Base-by-base conservation (phyloP, 2,329 filamentous ascomycete species). In the Ophiocordyceps camponoti-saundersi region DNA sequence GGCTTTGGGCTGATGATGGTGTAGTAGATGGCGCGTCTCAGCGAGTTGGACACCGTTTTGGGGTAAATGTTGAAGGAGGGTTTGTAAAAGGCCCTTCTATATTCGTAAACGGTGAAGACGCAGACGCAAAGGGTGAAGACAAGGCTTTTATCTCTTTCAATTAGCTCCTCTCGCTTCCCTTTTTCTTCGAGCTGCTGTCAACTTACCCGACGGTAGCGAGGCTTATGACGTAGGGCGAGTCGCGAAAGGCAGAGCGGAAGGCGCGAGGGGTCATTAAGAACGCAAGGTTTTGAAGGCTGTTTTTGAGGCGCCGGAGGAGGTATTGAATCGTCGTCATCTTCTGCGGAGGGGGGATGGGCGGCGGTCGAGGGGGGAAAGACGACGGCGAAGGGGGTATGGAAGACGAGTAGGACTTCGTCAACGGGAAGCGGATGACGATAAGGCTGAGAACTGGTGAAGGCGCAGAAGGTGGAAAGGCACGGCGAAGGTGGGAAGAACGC, bases 21-120 rank as follows among this genome's bases (percentile, higher is more conserved):
- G 64, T 86, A 94, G 66, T 90, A 95, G 23, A 96, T 68, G 0
- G 88, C 92, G 53, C 80, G 77, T 30, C 92, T 85, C 44, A 98
- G 71, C 50, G 85, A 79, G 56, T 83, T 80, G 11, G 84, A 84
- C 32, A 90, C 79, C 1, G 79, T 71, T 41, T 83, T 76, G 2
- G 85, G 85, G 58, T 72, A 78, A 49, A 64, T 67, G 45, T 72
- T 76, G 55, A 77, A 75, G 48, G 76, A 68, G 26, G 64, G 57
- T 46, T 70, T 67, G 55, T 77, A 70, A 58, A 77, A 78, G 52
- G 73, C 73, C 52, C 64, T 64, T 51, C 74, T 71, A 61, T 76
- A 77, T 44, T 69, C 59, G 49, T 57, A 55, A 29, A 63, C 54
- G 26, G 61, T 57, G 40, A 64, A 55, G 42, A 50, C 56, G 46